Conservation (phyloP, 148 eudicot species). For the Amaranthus hypochondriacus region DNA sequence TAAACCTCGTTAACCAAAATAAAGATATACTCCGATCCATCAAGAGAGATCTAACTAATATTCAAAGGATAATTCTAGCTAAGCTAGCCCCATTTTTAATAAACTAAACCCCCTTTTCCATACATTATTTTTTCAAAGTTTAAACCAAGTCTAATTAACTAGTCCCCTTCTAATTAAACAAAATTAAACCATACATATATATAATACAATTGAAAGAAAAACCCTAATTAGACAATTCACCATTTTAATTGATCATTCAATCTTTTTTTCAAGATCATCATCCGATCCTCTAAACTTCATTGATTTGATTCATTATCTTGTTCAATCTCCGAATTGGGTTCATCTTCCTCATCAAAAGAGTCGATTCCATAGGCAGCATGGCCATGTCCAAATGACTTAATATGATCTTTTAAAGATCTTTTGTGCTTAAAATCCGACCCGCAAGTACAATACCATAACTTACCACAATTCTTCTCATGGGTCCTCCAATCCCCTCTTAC, state of each 20-base stretch:
- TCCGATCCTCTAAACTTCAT: constrained; percentile 4
- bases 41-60: no score
- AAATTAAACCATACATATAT: background rate
- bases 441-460: constrained; percentile 75
- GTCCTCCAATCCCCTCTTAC: constrained; percentile 85
- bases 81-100: no score
- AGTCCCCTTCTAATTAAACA: background rate
- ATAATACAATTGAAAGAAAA: background rate
- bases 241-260: background rate
- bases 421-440: constrained; percentile 85
- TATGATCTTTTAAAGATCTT: constrained; percentile 71
- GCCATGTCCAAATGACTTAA: constrained; percentile 67
- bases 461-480: constrained; percentile 82
- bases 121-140: no score
- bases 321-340: constrained; percentile 71
- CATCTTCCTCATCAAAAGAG: constrained; percentile 68
- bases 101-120: no score
- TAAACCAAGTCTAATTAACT: no score
- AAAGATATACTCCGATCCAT: no score
- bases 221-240: background rate
- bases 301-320: constrained; percentile 47
- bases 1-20: constrained; percentile 6
- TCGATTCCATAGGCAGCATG: constrained; percentile 68
- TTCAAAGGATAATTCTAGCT: no score
- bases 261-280: background rate